These are phyloP conservation scores for Aquilaria agallochum DNA, from an alignment of 441 rosid species.

Conservation along the genomic window DNA sequence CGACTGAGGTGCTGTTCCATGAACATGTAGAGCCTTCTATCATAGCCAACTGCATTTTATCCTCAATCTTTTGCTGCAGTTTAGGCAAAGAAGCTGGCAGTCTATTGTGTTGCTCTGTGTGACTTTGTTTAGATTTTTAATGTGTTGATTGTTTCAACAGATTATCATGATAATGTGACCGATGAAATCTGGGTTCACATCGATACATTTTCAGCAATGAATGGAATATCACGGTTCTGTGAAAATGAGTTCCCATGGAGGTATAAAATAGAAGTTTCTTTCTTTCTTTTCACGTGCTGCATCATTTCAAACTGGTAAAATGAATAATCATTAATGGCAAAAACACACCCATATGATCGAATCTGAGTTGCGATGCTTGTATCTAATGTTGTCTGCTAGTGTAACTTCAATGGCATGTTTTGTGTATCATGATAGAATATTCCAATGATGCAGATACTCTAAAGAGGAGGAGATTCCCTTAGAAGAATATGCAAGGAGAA, in stretches of 20 bases:
- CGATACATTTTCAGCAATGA: slow-evolving; percentile 91
- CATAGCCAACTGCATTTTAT: background rate
- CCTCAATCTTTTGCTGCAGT: background rate
- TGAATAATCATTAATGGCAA: slow-evolving; percentile 4
- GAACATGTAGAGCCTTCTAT: no score
- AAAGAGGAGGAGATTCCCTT: slow-evolving; percentile 81
- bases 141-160: slow-evolving; percentile 30
- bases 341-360: background rate
- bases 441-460: slow-evolving; percentile 61
- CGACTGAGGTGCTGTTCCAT: no score
- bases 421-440: background rate
- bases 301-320: background rate
- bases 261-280: slow-evolving; percentile 28
- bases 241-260: slow-evolving; percentile 84
- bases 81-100: background rate
- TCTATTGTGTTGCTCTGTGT: slow-evolving; percentile 1
- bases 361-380: background rate
- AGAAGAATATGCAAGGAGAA: slow-evolving; percentile 48
- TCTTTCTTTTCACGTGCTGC: background rate
- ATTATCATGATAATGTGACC: slow-evolving; percentile 30
- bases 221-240: slow-evolving; percentile 94
- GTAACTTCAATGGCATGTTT: background rate
- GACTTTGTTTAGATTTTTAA: slow-evolving; percentile 1
- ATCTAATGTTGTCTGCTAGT: background rate
- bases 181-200: slow-evolving; percentile 75